Conservation (phyloP, 306 rosid species). For the barrel medic (Medicago truncatula) region MtrunA17r5.0-ANR NC_053045.1:55963501-55964000, state of each 20-base stretch:
- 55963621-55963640: constrained; percentile 67
- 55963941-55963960: constrained; percentile 78
- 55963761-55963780: constrained; percentile 79
- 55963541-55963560: constrained; percentile 72
- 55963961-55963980: constrained; percentile 60
- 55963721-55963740: constrained; percentile 76
- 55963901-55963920: constrained; percentile 88
- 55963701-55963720: constrained; percentile 70
- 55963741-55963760: constrained; percentile 70
- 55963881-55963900: constrained; percentile 50
- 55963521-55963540: constrained; percentile 87
- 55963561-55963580: constrained; percentile 78
- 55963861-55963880: constrained; percentile 64
- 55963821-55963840: constrained; percentile 79
- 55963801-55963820: constrained; percentile 74
- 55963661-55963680: constrained; percentile 67
- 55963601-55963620: constrained; percentile 67
- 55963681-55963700: constrained; percentile 76
- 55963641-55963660: constrained; percentile 76
- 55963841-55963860: constrained; percentile 65
- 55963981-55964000: constrained; percentile 59
- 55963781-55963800: constrained; percentile 75
- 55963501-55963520: constrained; percentile 82
- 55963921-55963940: constrained; percentile 61
- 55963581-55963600: constrained; percentile 78